Base-by-base conservation (phyloP, 768 basidiomycete genomes). In the Mycena vulgaris region DNA sequence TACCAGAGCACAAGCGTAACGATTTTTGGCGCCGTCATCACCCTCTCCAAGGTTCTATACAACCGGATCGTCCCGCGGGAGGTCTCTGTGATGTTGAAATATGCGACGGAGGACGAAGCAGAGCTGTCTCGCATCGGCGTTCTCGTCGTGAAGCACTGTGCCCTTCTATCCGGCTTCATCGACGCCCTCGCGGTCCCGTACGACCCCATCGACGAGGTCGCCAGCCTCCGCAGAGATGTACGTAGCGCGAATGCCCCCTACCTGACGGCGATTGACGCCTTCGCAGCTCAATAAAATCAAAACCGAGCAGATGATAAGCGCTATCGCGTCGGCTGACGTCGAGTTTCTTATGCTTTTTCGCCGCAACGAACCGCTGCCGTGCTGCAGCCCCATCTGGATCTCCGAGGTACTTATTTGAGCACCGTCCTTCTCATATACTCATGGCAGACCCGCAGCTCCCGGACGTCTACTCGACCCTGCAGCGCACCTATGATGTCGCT, bases 41-140 rank as follows among this genome's bases (percentile, higher is more conserved):
- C 69, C 6, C 58, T 70, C 23, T 70, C 69, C 13, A 65, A 61
- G 39, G 69, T 65, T 9, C 58, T 70, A 9, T 70, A 65, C 52
- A 65, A 58, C 45, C 63, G 69, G 8, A 65, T 70, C 40, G 58
- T 60, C 21, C 69, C 69, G 27, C 48, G 57, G 7, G 69, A 70
- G 45, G 58, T 65, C 21, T 16, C 63, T 10, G 63, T 61, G 6
- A 55, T 70, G 51, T 28, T 70, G 8, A 59, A 56, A n/a, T 11
- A 52, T 10, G 69, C 69, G 27, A 70, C 69, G 9, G 63, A 65
- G 57, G 63, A 60, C 57, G 69, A 70, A n/a, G 69, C 69, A 31
- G 69, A 47, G 57, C 63, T 70, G 27, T 60, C 49, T 3, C 28
- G 49, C 35, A 47, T 65, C 35, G 63, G 69, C 35, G 51, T 61